These are phyloP conservation scores for Plasmodium inui DNA, from an alignment of 169 alveolate genomes.

Conservation along the genomic window DNA sequence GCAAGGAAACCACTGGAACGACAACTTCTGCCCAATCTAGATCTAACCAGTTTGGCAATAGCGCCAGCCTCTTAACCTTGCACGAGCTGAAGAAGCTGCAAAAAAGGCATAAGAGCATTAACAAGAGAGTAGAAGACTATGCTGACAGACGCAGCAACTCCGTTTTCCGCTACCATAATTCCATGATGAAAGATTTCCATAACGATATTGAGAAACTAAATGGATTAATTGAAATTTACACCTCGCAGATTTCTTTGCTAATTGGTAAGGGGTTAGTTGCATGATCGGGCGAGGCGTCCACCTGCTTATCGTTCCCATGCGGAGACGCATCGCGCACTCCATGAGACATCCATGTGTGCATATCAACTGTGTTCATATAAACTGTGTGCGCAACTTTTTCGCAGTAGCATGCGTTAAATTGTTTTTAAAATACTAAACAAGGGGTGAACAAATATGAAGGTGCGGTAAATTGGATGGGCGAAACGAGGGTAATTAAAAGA, in stretches of 20 bases:
- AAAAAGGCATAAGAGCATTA: conserved; percentile 5
- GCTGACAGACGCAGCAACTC: conserved; percentile 13
- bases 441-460: not conserved
- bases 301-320: not conserved
- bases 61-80: not conserved
- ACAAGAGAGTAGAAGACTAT: conserved; percentile 23
- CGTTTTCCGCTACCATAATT: not conserved
- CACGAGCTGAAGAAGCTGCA: conserved; percentile 17
- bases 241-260: conserved; percentile 50
- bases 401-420: not conserved
- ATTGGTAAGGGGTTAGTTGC: conserved; percentile 14
- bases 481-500: not conserved
- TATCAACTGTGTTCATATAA: not conserved
- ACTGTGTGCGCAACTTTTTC: not conserved
- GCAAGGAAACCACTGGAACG: not conserved
- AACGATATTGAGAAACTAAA: conserved; percentile 12
- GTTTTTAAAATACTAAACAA: not conserved
- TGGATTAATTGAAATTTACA: conserved; percentile 22
- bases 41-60: not conserved
- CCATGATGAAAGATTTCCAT: conserved; percentile 4
- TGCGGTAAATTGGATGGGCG: not conserved
- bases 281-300: not conserved
- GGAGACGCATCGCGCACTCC: not conserved
- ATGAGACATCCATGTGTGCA: not conserved
- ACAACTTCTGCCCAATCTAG: not conserved